phyloP scores from a whole-genome alignment of 371 early-diverging fungal species.

The Conidiobolus incongruus region DNA sequence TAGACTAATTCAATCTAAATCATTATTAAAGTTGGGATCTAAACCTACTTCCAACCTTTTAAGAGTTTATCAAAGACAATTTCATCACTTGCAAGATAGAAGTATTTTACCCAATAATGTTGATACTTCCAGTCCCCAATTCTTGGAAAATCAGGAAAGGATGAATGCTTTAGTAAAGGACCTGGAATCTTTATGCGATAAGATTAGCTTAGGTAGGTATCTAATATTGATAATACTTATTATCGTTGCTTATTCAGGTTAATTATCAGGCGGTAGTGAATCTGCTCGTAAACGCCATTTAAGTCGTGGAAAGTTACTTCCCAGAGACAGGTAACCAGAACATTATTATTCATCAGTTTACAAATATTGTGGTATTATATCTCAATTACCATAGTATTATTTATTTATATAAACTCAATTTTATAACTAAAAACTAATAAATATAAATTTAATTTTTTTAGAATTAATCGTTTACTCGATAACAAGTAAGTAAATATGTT shows the following conservation, averaged over 20 bases:
- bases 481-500: constrained; percentile 29
- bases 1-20: too few relatives aligned
- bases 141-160: constrained; percentile 68
- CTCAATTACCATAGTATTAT: too few relatives aligned
- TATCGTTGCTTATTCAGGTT: not conserved
- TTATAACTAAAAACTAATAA: too few relatives aligned
- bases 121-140: constrained; percentile 54
- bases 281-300: constrained; percentile 73
- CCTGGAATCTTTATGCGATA: constrained; percentile 38
- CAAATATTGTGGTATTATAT: too few relatives aligned
- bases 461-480: constrained; percentile 67
- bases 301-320: constrained; percentile 72
- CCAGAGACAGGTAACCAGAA: constrained; percentile 64
- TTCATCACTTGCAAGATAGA: constrained; percentile 4
- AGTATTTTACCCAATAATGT: constrained; percentile 18
- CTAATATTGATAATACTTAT: not conserved
- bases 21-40: too few relatives aligned
- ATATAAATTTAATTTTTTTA: constrained; percentile 6
- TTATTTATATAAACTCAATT: too few relatives aligned
- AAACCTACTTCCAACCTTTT: too few relatives aligned
- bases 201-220: constrained; percentile 46
- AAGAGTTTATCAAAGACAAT: too few relatives aligned
- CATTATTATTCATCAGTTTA: too few relatives aligned
- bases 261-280: constrained; percentile 88
- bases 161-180: constrained; percentile 58